A percentile compares a stretch with the other conserved stretches of the same genome.
Evolutionary conservation across 1,284 basidiomycete genomes (phyloP).

Genomic region (Moesziomyces sp.): DNA sequence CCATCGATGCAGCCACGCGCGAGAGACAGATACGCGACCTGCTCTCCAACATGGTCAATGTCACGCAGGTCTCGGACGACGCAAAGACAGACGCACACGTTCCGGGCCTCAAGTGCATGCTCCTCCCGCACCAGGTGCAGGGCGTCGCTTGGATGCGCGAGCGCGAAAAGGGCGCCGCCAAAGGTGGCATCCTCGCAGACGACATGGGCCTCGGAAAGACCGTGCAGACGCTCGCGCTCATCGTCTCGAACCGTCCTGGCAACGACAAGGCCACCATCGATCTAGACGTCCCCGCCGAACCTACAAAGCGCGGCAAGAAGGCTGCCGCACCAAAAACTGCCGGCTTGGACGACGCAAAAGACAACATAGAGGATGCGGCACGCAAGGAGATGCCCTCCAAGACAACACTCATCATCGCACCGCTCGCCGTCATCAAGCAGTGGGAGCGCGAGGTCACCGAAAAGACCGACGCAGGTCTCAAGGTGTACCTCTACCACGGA

Average conservation of each 20-base stretch:
- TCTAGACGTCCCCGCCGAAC: slow-evolving; percentile 66
- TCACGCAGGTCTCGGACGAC: slow-evolving; percentile 42
- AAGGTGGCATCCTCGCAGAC: slow-evolving; percentile 86
- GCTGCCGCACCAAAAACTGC: neutral
- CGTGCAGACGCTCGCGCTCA: slow-evolving; percentile 87
- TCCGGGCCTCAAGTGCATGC: slow-evolving; percentile 72
- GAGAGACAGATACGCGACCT: slow-evolving; percentile 57
- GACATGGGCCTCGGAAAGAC: slow-evolving; percentile 95
- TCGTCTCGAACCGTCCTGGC: slow-evolving; percentile 89
- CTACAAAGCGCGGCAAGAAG: slow-evolving; percentile 20
- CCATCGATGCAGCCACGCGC: slow-evolving; percentile 48
- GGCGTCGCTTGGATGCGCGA: slow-evolving; percentile 88
- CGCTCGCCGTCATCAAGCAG: slow-evolving; percentile 81
- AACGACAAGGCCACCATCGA: slow-evolving; percentile 80
- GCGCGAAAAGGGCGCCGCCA: slow-evolving; percentile 78
- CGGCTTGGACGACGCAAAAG: slow-evolving; percentile 6
- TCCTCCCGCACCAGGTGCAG: slow-evolving; percentile 87
- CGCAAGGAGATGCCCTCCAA: slow-evolving; percentile 36
- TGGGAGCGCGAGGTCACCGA: slow-evolving; percentile 88
- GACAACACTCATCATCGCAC: slow-evolving; percentile 65
- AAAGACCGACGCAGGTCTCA: slow-evolving; percentile 72
- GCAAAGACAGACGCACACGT: slow-evolving; percentile 28
- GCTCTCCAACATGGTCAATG: slow-evolving; percentile 55
- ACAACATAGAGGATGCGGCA: slow-evolving; percentile 13
- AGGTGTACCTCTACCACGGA: slow-evolving; percentile 64